Evolutionary conservation across 106 monocot species (phyloP), one percentile per base, ranked within the genome.

Genomic region (Agapanthus africanus): DNA sequence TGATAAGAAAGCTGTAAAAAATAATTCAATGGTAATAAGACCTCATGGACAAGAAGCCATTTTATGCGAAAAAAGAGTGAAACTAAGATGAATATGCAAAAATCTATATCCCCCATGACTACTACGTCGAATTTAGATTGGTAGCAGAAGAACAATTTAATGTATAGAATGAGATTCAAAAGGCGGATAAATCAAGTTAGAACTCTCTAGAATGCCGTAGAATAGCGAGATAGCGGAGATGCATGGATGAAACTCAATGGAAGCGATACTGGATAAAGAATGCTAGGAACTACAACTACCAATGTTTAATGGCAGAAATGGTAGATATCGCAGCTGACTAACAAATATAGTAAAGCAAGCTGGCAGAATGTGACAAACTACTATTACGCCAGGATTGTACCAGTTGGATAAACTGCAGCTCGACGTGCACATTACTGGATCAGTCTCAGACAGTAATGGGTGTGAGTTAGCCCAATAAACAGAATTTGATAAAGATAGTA

Each of bases 1-100:
- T 77, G 85, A 65, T 85, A 81, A 15, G 78, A 81, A 31, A 85
- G 71, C 80, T 85, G 78, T 37, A 81, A 59, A 79, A 10, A 37
- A 31, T 52, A 4, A 44, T 42, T 0, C 27, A 63, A 34, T 30
- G 40, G 4, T 15, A 23, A 3, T 42, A 66, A 42, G 42, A 21
- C 5, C 13, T n/a, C 22, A 59, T 59, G 13, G 5, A 33, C 13
- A 31, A 63, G 21, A 63, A 63, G n/a, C n/a, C 4, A 38, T 63
- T 9, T 37, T 63, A 7, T 37, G 27, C 23, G 18, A 63, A 9
- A 15, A 23, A 63, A 22, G 37, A 63, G 37, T 16, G 13, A 61
- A 31, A 27, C 27, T 27, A 28, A n/a, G n/a, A 56, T 56, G 56
- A 9, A n/a, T 1, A 56, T 56, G 4, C 10, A 49, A 49, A 21